Evolutionary conservation across 352 stramenopile species (phyloP), one percentile per base, ranked within the genome.

Genomic region (Peronospora destructor): DNA sequence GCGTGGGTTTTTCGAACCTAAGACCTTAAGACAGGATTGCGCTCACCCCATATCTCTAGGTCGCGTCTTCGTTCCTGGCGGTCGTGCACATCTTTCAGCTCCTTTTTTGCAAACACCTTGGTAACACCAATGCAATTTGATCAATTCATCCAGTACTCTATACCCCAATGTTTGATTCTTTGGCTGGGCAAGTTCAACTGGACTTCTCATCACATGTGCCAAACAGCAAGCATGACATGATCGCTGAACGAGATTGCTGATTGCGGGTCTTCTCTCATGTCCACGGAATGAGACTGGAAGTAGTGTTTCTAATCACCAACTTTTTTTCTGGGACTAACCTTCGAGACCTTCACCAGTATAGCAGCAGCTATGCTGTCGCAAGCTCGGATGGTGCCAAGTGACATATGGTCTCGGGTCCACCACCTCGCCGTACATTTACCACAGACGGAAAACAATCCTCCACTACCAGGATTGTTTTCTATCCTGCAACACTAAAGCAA

Each of bases 401-500:
- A n/a, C 51, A 49, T 25, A 52, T 56, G 51, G 17, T 54, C 14
- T 30, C 34, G 2, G 51, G 39, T 4, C 44, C 56, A 4, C 17
- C 40, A 11, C 43, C 48, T 6, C 51, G 36, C 2, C 51, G 21
- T 6, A 25, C 39, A 1, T 53, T n/a, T 19, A 16, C 21, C 47
- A 6, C 36, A 39, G 1, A 7, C 30, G 11, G 51, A 43, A 39
- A 66, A 46, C 33, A n/a, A n/a, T n/a, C 38, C 59, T n/a, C 41
- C 53, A 5, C 37, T 67, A 14, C 59, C 59, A 12, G 53, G 59
- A 0, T 28, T 67, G 0, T 63, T 49, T 7, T 49, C 54, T 10
- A 60, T 67, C 53, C 36, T 67, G 28, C 45, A 67, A 10, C 49
- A 64, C 14, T 49, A 56, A 30, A 32, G 42, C 21, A 55, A 16